Percentiles rank a stretch among this genome's conserved stretches.
phyloP scores from a whole-genome alignment of 2,329 filamentous ascomycete genomes.

The Aspergillus flavus region DNA sequence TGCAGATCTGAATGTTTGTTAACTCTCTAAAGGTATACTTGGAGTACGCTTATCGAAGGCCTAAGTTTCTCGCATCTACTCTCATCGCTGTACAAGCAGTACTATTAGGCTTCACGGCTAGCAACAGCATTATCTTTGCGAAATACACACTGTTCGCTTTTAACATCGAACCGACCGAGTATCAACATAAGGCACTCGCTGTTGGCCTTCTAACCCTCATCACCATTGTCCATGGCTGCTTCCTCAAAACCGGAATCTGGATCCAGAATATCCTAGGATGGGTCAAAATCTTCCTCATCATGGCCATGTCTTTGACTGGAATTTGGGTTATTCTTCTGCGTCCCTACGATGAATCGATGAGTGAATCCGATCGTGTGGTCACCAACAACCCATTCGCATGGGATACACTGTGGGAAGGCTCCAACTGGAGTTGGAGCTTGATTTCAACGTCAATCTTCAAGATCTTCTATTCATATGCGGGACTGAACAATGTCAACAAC shows the following conservation, averaged over 20 bases:
- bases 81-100: conserved; percentile 66
- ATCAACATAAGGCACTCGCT: conserved; percentile 59
- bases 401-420: conserved; percentile 63
- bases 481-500: conserved; percentile 68
- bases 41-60: conserved; percentile 67
- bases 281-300: conserved; percentile 63
- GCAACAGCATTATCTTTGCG: conserved; percentile 70
- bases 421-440: conserved; percentile 69
- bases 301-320: conserved; percentile 64
- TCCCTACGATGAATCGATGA: conserved; percentile 22
- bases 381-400: conserved; percentile 39
- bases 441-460: conserved; percentile 66
- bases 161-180: conserved; percentile 53
- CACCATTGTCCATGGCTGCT: conserved; percentile 62
- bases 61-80: conserved; percentile 65
- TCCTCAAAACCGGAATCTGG: conserved; percentile 58
- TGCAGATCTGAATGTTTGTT: conserved; percentile 26
- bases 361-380: not conserved
- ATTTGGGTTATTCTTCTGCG: conserved; percentile 60
- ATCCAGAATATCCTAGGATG: conserved; percentile 66
- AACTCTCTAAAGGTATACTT: conserved; percentile 60
- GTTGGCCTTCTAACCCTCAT: conserved; percentile 59
- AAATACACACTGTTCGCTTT: conserved; percentile 66
- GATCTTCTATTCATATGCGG: conserved; percentile 70
- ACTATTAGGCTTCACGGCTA: conserved; percentile 67